Conservation (phyloP, 2,329 filamentous ascomycete species). For the Penicillium freii region DNA sequence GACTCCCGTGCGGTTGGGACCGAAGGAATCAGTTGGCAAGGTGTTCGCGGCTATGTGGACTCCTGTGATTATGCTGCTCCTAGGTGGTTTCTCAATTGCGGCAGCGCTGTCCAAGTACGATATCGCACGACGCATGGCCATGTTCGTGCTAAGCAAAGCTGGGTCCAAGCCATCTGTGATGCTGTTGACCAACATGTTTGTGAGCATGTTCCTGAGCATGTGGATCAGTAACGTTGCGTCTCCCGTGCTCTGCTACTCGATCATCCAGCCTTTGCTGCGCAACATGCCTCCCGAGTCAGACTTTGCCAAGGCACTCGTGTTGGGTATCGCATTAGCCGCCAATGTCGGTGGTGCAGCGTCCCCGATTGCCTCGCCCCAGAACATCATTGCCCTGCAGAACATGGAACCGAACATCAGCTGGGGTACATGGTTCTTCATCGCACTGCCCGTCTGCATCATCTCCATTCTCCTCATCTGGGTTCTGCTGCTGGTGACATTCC, state of each 20-base stretch:
- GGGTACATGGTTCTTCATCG: constrained; percentile 96
- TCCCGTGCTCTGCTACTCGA: constrained; percentile 93
- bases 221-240: constrained; percentile 98
- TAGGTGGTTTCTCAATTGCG: constrained; percentile 93
- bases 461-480: constrained; percentile 87
- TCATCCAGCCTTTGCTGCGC: constrained; percentile 94
- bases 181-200: constrained; percentile 96
- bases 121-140: constrained; percentile 96
- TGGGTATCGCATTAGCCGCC: constrained; percentile 90
- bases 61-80: constrained; percentile 94
- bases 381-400: constrained; percentile 92
- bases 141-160: constrained; percentile 92
- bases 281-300: constrained; percentile 85
- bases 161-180: constrained; percentile 87
- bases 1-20: constrained; percentile 67
- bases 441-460: constrained; percentile 86
- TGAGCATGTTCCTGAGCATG: constrained; percentile 97
- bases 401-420: constrained; percentile 91
- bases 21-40: constrained; percentile 76
- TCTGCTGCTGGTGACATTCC: constrained; percentile 79
- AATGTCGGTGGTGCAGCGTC: constrained; percentile 97
- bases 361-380: constrained; percentile 95
- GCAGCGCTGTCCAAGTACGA: constrained; percentile 95
- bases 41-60: constrained; percentile 99
- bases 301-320: constrained; percentile 92